Evolutionary conservation across 805 yeast species (phyloP), one percentile per base, ranked within the genome.

Genomic region (Cyberlindnera mississippiensis): DNA sequence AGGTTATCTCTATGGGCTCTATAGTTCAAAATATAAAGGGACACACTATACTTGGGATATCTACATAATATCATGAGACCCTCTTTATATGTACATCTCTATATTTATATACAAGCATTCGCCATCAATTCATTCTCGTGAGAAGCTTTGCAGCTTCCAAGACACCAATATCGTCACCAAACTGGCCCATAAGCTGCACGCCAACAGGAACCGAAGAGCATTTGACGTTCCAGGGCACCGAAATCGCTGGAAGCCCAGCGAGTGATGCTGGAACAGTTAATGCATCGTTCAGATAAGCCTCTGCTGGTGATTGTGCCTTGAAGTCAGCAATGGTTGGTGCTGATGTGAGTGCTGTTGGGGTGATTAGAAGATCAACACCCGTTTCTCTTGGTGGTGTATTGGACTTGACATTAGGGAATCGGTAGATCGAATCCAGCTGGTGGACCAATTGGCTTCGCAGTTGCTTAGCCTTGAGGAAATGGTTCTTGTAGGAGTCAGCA

Each of bases 211-310:
- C 29, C 2, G 39, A 10, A 19, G n/a, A 7, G 33, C 18, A 11
- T 30, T 17, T 11, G n/a, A n/a, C n/a, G n/a, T 48, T 54, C 52
- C 73, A 71, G 0, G 99, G 99, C 2, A 90, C 66, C 2, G 84
- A 75, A 10, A 91, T 71, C 0, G 96, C 78, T 1, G 99, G 99
- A 2, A 91, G 60, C 0, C 98, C 98, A 0, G 96, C 95, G 44
- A 95, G 63, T 2, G 96, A 89, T 31, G 93, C 85, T 0, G 99
- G 97, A 4, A 89, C 84, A 0, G 96, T 87, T 42, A 89, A 71
- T 0, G 85, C 78, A 61, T 93, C 99, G 60, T 88, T 85, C 40
- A 82, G 69, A 53, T 85, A 89, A 14, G 82, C 73, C 35, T 77
- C 77, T 4, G 83, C 68, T 3, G 83, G 73, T 33, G 73, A 66